Percentiles rank a stretch among this genome's conserved stretches.
Conservation (phyloP, 108 stramenopile species). For the Mediolabrus comicus region DNA sequence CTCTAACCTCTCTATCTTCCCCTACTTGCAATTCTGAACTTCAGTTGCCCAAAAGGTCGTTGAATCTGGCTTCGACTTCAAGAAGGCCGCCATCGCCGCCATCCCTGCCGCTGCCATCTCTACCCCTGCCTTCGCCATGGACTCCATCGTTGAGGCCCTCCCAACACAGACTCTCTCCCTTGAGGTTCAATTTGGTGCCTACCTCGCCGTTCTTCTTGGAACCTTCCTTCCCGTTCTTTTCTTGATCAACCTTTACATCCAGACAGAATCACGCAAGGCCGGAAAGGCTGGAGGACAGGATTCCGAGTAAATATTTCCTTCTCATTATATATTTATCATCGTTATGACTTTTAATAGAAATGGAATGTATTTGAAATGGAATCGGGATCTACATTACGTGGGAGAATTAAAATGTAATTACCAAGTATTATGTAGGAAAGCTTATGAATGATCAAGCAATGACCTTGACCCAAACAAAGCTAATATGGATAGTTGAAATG, state of each 20-base stretch:
- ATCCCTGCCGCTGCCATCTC: conserved; percentile 68
- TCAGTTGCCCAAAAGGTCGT: conserved; percentile 55
- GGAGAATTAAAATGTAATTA: not conserved
- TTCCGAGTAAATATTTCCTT: conserved; percentile 58
- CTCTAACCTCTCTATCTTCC: not conserved
- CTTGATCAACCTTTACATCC: conserved; percentile 94
- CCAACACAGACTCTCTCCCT: conserved; percentile 82
- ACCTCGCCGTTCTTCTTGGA: conserved; percentile 92
- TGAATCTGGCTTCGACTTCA: conserved; percentile 46
- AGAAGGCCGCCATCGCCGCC: conserved; percentile 66
- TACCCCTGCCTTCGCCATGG: conserved; percentile 82
- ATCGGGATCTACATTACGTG: not conserved
- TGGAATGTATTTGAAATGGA: conserved; percentile 2
- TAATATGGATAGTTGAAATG: not conserved
- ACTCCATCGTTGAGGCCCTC: conserved; percentile 77
- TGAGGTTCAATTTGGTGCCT: conserved; percentile 92
- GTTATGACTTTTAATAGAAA: conserved; percentile 1
- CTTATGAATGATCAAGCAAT: not conserved
- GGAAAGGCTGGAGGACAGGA: conserved; percentile 75
- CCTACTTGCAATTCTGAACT: not conserved
- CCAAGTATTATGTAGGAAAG: not conserved
- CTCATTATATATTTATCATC: not conserved
- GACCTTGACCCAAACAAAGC: not conserved
- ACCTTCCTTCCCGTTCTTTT: conserved; percentile 90
- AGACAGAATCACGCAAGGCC: conserved; percentile 85